Evolutionary conservation across 768 basidiomycete genomes (phyloP).

Genomic region (Kwoniella europaea): DNA sequence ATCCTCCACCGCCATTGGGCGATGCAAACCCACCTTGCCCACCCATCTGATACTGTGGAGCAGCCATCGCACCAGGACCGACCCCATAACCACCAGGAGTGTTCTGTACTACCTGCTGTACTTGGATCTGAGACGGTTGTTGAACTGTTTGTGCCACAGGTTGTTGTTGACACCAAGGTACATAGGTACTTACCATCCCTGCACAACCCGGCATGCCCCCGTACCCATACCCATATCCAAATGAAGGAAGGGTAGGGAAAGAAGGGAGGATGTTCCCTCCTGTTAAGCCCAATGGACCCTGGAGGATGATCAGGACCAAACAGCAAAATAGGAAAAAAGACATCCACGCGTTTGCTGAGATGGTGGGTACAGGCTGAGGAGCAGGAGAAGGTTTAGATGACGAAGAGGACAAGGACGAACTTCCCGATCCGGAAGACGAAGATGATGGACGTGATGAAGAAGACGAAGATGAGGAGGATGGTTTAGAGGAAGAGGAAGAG

Average conservation of each 20-base stretch:
- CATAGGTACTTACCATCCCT: slow-evolving; percentile 29
- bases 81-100: background rate
- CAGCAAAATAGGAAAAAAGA: slow-evolving; percentile 52
- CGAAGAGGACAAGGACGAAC: slow-evolving; percentile 25
- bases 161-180: slow-evolving; percentile 41
- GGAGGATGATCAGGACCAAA: slow-evolving; percentile 51
- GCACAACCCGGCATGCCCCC: slow-evolving; percentile 42
- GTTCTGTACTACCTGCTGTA: slow-evolving; percentile 21
- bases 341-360: slow-evolving; percentile 52
- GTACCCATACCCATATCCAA: slow-evolving; percentile 1
- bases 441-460: slow-evolving; percentile 27
- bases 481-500: slow-evolving; percentile 25
- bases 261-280: slow-evolving; percentile 7
- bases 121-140: slow-evolving; percentile 21
- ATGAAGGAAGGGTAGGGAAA: background rate
- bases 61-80: background rate
- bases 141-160: background rate
- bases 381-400: slow-evolving; percentile 18
- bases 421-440: slow-evolving; percentile 17
- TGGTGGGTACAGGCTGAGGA: slow-evolving; percentile 37
- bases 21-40: slow-evolving; percentile 46
- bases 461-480: slow-evolving; percentile 15
- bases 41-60: slow-evolving; percentile 38
- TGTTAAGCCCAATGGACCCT: slow-evolving; percentile 50
- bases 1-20: slow-evolving; percentile 40